Evolutionary conservation across 2,329 filamentous ascomycete genomes (phyloP).

Genomic region (Ophiocordyceps camponoti-saundersi): DNA sequence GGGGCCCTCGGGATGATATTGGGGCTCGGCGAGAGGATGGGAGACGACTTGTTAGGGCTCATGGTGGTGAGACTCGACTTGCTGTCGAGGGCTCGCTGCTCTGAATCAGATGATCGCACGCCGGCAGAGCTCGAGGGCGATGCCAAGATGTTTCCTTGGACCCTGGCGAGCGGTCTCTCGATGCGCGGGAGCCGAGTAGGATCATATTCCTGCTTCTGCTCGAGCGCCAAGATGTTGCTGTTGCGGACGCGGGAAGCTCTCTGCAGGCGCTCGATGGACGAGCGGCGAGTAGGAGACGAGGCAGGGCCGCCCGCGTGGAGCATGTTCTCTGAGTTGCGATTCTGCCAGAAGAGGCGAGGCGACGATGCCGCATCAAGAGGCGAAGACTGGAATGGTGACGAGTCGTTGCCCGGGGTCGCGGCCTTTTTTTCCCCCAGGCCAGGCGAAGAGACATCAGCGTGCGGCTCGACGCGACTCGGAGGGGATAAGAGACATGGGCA

Average conservation of each 20-base stretch:
- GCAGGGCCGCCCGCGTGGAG: slow-evolving; percentile 38
- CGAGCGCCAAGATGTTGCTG: slow-evolving; percentile 89
- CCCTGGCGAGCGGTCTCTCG: slow-evolving; percentile 64
- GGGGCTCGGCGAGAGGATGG: slow-evolving; percentile 1
- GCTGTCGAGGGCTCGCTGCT: slow-evolving; percentile 26
- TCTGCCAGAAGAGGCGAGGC: slow-evolving; percentile 84
- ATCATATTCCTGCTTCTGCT: slow-evolving; percentile 87
- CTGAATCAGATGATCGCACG: slow-evolving; percentile 29
- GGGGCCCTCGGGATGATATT: slow-evolving; percentile 29
- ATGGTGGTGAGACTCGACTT: slow-evolving; percentile 22
- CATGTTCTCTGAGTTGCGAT: slow-evolving; percentile 64
- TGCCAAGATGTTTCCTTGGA: slow-evolving; percentile 56
- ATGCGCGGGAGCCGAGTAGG: slow-evolving; percentile 59
- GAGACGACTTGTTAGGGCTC: slow-evolving; percentile 9
- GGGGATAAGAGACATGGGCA: not conserved
- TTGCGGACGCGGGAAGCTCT: slow-evolving; percentile 92
- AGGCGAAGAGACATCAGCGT: slow-evolving; percentile 10
- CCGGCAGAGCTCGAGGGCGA: slow-evolving; percentile 39
- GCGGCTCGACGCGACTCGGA: not conserved
- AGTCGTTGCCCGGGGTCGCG: slow-evolving; percentile 47
- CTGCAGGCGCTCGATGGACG: slow-evolving; percentile 90
- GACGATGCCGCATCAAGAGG: slow-evolving; percentile 53
- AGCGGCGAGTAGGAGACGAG: slow-evolving; percentile 60
- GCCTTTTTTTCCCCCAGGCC: slow-evolving; percentile 38
- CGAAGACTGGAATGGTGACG: slow-evolving; percentile 74